Evolutionary conservation across 2,329 filamentous ascomycete species (phyloP), one percentile per base, ranked within the genome.

Genomic region (Beauveria varroae): DNA sequence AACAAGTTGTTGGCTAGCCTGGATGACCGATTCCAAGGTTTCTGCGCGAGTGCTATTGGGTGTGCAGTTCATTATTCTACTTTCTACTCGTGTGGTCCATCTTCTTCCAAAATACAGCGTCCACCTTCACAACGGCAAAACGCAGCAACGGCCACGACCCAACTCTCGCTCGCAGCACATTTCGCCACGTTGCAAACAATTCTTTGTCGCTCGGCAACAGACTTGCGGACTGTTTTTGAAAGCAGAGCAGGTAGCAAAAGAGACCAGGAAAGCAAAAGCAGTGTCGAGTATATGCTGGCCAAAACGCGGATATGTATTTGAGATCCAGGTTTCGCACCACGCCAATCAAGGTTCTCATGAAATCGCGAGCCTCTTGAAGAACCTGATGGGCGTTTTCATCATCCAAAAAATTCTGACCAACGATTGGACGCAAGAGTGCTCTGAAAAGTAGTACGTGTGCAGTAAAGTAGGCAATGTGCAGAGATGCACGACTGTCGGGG

Each of bases 31-130:
- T 0, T 2, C 16, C 12, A 37, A 16, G 5, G 14, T 37, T 6
- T 37, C 5, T 0, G 1, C 5, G 5, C 12, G 5, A 5, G 12
- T 37, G 12, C 12, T 37, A 16, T 37, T 37, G 34, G 34, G 12
- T 37, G 16, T 37, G 34, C 22, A 22, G 20, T 6, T 16, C 1
- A n/a, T 26, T n/a, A n/a, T 37, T 16, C 7, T 22, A 24, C 24
- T 51, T 44, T 16, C 16, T 43, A 6, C n/a, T 30, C 14, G 58
- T 60, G 24, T 60, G 58, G 10, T 54, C 49, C 49, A 60, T 46
- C 50, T 60, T 60, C 20, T 67, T 68, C 66, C 66, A 68, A 49
- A 64, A 67, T 3, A 68, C 57, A 1, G 66, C 66, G 57, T 68
- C 66, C 28, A 68, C 63, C 53, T 68, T 68, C 3, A 67, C 65